Base-by-base conservation (phyloP, 1,139 yeast species). In the Diutina sp. region DNA sequence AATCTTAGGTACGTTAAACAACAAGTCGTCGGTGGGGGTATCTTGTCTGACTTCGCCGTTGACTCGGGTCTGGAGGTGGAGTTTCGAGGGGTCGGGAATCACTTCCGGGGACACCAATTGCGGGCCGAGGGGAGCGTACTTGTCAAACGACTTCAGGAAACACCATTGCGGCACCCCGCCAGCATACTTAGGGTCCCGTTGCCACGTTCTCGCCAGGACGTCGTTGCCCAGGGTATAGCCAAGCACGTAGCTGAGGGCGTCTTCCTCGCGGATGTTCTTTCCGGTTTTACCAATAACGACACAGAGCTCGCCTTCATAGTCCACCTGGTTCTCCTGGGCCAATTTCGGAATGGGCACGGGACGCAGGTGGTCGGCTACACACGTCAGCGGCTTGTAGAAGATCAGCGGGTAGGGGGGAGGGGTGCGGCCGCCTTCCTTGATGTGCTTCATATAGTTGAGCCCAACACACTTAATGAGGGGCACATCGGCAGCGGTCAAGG, bases 171-270 rank as follows among this genome's bases (percentile, higher is more conserved):
- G 73, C 2, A 79, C 79, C 3, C 53, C 53, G 8, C 53, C 53
- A 32, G 53, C 53, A 7, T 29, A 50, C n/a, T 30, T 32, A 14
- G 71, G 60, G 35, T 72, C 67, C 51, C 69, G 65, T 61, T 79
- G 84, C 83, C 83, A 79, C 28, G 73, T 73, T 58, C 84, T 69
- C 60, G 79, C 82, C 6, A 82, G 77, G 21, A 80, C 77, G 62
- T 80, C 85, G 63, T 80, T 79, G 12, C 84, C 84, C 29, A 73
- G 73, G 3, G 80, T 66, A 62, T 78, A 80, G 2, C 85, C 85
- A 32, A 79, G 64, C 4, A 80, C 78, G 59, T 78, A 72, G 55
- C 72, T 68, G 56, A 74, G 65, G 2, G 84, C 84, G 28, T 77
- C 68, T 35, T 67, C 72, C 16, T 66, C 69, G 21, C 69, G 56